Evolutionary conservation across 129 eudicot genomes (phyloP).

Genomic region (Helianthus tuberosus): DNA sequence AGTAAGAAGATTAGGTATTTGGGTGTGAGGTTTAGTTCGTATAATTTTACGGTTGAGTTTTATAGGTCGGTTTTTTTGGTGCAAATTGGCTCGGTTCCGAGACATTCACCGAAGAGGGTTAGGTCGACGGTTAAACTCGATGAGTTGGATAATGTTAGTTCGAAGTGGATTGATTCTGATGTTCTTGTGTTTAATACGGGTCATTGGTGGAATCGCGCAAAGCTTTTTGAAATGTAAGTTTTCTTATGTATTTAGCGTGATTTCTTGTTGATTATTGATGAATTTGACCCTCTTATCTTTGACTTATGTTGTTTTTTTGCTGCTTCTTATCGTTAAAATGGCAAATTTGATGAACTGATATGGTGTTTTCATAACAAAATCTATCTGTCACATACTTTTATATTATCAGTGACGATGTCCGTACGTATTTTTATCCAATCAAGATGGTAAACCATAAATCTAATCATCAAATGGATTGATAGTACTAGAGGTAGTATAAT

Average conservation of each 20-base stretch:
- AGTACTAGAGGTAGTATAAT: neutral
- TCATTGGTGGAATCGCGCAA: slow-evolving; percentile 88
- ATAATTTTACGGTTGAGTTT: slow-evolving; percentile 68
- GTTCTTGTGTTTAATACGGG: slow-evolving; percentile 82
- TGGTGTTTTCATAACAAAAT: neutral
- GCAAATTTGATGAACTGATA: neutral
- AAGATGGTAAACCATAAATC: neutral
- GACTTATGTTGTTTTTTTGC: neutral
- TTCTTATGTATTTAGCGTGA: neutral
- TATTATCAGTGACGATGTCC: neutral
- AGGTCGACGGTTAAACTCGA: slow-evolving; percentile 64
- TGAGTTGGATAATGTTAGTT: slow-evolving; percentile 60
- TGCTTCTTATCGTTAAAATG: neutral
- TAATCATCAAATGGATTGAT: neutral
- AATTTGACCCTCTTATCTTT: neutral
- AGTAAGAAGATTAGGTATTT: slow-evolving; percentile 77
- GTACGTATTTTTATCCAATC: neutral
- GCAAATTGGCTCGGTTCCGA: slow-evolving; percentile 59
- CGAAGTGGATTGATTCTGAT: slow-evolving; percentile 74
- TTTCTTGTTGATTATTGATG: neutral
- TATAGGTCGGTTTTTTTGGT: slow-evolving; percentile 80
- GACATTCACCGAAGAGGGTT: slow-evolving; percentile 72
- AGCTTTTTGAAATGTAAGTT: slow-evolving; percentile 74
- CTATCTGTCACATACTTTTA: neutral
- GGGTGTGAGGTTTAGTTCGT: slow-evolving; percentile 63